Evolutionary conservation across 176 grass and related monocot species (phyloP), one percentile per base, ranked within the genome.

Genomic region (Phoenix roebelenii): DNA sequence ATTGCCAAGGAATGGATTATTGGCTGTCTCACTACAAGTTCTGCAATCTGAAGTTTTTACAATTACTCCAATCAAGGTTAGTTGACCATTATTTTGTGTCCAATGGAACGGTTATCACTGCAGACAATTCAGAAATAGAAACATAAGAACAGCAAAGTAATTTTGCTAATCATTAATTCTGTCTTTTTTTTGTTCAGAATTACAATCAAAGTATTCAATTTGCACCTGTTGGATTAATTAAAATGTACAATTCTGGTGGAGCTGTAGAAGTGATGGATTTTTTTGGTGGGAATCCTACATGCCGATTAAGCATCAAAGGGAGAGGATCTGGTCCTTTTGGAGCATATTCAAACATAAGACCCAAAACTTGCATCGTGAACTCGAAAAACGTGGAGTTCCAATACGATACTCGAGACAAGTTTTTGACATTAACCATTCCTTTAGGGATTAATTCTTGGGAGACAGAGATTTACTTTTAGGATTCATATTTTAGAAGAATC

Each of bases 241-340:
- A 63, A 55, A 73, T 63, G 70, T 73, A 63, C 28, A 73, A 73
- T 26, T 73, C 70, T 44, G 70, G 70, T 19, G 70, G 59, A 25
- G 59, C 70, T 61, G 51, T 73, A 44, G 15, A 63, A 63, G 50
- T 18, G 1, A 16, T 73, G 26, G 19, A 73, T 15, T 63, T 72
- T 50, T 5, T 18, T 23, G 6, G 16, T 3, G 49, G 55, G 9
- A 39, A 39, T 39, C 32, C 7, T 39, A 44, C 35, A 3, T 14
- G 10, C 63, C 16, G 4, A 16, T 63, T 73, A 52, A 54, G 5
- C 51, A 48, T 73, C 26, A 44, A 54, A 56, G 70, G 70, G 12
- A 62, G 50, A 63, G 70, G 70, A 30, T 63, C 50, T 24, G 70
- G 70, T 22, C 59, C 48, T 18, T 63, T 73, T 25, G 70, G 70